Base-by-base conservation (phyloP, 805 yeast genomes). In the Naumovozyma castellii region DNA sequence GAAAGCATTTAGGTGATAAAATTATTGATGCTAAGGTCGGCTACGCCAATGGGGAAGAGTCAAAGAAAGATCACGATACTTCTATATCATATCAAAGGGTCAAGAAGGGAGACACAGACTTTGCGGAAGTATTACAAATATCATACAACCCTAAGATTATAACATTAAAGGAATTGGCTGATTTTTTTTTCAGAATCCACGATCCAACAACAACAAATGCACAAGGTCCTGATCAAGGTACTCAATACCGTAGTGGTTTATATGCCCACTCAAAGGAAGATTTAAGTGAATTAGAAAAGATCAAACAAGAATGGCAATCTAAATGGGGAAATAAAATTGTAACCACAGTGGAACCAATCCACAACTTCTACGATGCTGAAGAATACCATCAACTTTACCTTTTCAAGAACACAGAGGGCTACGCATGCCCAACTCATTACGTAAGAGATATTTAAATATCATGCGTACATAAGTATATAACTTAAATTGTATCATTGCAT, bases 191-290 rank as follows among this genome's bases (percentile, higher is more conserved):
- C 67, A 71, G 81, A 53, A 85, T 86, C 59, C 98, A 90, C 60
- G 97, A 92, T 62, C 97, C 98, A 36, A 92, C 97, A 2, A 80
- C 87, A 2, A 44, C 71, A 39, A 77, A 88, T 53, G 56, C 73
- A 2, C 97, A 92, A 62, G 98, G 98, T 3, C 83, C 84, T 15
- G 97, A 90, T 55, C 51, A 53, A 6, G 98, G 98, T 8, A 76
- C 90, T 1, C 97, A 92, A 61, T 90, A 90, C 66, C 74, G 97
- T 53, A 79, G 90, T 14, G 95, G 80, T 2, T 72, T 92, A 9
- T 85, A 78, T 62, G 68, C 80, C 6, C 82, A 78, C 51, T 52
- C 62, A 34, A 66, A 65, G 2, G 78, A 69, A 18, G 66, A 67
- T 35, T 59, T 72, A 6, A 48, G 59, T 3, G 57, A 65, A 13